phyloP scores from a whole-genome alignment of 345 rosid species.

The Diplotaxis tenuifolia region DNA sequence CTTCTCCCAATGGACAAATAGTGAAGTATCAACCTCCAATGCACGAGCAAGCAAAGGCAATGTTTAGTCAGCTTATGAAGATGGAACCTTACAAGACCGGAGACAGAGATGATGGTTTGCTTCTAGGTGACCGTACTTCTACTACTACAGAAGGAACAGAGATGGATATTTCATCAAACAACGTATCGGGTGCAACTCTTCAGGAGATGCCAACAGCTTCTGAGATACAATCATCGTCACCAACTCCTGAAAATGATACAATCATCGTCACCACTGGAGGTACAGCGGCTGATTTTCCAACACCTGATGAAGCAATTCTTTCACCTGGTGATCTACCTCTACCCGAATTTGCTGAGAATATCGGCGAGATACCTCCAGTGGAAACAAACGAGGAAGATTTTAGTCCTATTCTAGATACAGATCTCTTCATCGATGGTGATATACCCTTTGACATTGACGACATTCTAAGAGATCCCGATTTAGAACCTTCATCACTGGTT shows the following conservation, averaged over 20 bases:
- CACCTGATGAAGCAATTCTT: slow-evolving; percentile 45
- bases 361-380: slow-evolving; percentile 40
- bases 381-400: slow-evolving; percentile 39
- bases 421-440: slow-evolving; percentile 44
- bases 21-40: slow-evolving; percentile 79
- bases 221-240: slow-evolving; percentile 48
- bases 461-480: slow-evolving; percentile 57
- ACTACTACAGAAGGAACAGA: slow-evolving; percentile 47
- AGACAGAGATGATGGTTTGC: slow-evolving; percentile 47
- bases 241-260: slow-evolving; percentile 50
- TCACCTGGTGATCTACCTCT: slow-evolving; percentile 47
- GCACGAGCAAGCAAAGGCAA: slow-evolving; percentile 68
- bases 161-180: slow-evolving; percentile 47
- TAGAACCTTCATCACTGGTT: slow-evolving; percentile 40
- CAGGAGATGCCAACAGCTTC: slow-evolving; percentile 75
- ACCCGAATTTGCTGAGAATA: slow-evolving; percentile 51
- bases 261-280: slow-evolving; percentile 52
- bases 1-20: slow-evolving; percentile 79
- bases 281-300: slow-evolving; percentile 43
- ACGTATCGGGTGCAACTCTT: slow-evolving; percentile 64
- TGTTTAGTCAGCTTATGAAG: slow-evolving; percentile 69
- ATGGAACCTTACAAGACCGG: slow-evolving; percentile 53
- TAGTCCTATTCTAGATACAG: slow-evolving; percentile 51
- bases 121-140: slow-evolving; percentile 47
- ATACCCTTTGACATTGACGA: slow-evolving; percentile 54